These are phyloP conservation scores for Tripidium arundinaceum DNA, from an alignment of 202 grass and related monocot genomes.

Conservation along the genomic window DNA sequence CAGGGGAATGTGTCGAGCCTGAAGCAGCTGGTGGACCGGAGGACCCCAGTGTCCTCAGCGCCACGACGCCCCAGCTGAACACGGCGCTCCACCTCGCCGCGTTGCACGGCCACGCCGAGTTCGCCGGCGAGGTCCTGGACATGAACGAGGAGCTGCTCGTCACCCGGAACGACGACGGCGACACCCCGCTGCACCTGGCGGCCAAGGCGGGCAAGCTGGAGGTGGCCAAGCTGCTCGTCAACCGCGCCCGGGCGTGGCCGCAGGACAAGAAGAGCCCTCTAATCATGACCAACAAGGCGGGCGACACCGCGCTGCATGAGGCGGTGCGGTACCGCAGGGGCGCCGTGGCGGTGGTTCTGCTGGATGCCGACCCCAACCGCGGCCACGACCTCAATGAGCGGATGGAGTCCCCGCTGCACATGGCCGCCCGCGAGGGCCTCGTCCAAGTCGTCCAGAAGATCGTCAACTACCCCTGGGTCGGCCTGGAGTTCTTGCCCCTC, in stretches of 20 bases:
- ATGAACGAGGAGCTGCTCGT: not conserved
- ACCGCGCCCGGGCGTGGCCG: not conserved
- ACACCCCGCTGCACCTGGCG: not conserved
- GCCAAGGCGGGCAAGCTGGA: not conserved
- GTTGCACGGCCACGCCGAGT: not conserved
- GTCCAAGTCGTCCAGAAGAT: slow-evolving; percentile 35
- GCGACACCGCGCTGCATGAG: no score
- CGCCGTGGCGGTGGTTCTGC: no score
- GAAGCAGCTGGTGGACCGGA: not conserved
- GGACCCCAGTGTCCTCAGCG: not conserved
- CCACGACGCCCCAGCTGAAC: not conserved
- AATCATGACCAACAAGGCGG: no score
- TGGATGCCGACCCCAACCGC: no score
- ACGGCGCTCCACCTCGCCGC: not conserved
- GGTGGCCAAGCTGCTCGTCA: not conserved
- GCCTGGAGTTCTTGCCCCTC: not conserved
- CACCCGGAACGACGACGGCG: not conserved
- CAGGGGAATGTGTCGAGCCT: slow-evolving; percentile 36
- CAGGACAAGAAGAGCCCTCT: no score
- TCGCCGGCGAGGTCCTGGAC: slow-evolving; percentile 25
- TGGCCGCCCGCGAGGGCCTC: slow-evolving; percentile 55
- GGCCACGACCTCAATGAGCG: not conserved
- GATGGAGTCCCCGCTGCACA: slow-evolving; percentile 42
- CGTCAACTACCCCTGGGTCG: slow-evolving; percentile 25
- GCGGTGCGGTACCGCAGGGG: no score